Conservation (phyloP, 345 rosid genomes). For the Luvunga scandens region DNA sequence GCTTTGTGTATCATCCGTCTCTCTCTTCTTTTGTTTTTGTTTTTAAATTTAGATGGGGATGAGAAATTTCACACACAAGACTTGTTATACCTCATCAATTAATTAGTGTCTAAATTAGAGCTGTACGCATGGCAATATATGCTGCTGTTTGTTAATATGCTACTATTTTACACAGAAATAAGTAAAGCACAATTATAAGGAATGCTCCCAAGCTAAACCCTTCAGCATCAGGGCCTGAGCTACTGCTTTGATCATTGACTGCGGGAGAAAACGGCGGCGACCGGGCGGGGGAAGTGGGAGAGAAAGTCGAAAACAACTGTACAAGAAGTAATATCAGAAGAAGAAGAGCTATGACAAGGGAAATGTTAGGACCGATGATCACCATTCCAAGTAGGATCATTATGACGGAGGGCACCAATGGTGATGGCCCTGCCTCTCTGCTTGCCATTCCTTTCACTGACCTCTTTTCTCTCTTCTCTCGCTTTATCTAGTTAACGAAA, state of each 20-base stretch:
- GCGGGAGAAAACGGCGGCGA: too few relatives aligned
- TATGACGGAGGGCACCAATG: background rate
- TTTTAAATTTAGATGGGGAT: too few relatives aligned
- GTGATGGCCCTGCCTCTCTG: slow-evolving; percentile 9
- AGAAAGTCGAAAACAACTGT: background rate
- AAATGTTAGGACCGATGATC: background rate
- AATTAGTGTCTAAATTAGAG: too few relatives aligned
- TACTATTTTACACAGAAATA: background rate
- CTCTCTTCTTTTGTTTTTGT: too few relatives aligned
- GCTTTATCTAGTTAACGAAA: background rate
- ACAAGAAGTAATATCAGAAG: background rate
- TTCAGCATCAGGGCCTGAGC: background rate
- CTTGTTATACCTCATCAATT: too few relatives aligned
- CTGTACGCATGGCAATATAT: too few relatives aligned
- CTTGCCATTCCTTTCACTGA: background rate
- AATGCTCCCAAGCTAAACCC: slow-evolving; percentile 2
- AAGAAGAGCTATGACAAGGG: background rate
- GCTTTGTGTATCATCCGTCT: too few relatives aligned
- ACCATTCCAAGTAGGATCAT: background rate
- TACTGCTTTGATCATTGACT: background rate
- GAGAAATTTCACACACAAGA: too few relatives aligned
- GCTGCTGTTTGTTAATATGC: background rate
- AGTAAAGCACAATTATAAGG: background rate
- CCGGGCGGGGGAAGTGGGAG: background rate
- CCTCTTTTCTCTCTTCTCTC: background rate